Evolutionary conservation across 169 alveolate species (phyloP), one percentile per base, ranked within the genome.

Genomic region (Eimeria tenella): DNA sequence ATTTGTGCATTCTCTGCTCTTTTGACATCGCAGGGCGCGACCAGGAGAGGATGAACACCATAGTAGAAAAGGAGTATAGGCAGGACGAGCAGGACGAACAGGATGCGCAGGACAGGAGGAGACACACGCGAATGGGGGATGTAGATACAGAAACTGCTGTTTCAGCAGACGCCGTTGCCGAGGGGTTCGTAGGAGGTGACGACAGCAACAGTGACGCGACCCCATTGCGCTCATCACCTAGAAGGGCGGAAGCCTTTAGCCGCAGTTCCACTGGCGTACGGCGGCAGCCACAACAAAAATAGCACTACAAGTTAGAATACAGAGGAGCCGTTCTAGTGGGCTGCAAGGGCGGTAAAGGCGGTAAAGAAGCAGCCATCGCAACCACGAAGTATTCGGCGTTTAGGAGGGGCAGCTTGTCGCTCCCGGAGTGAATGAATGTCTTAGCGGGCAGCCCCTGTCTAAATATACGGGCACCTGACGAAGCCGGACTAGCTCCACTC

Each of bases 151-250:
- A 53, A 4, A 9, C 89, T 2, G 73, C 52, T n/a, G 25, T 56
- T 17, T 56, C 73, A 23, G 74, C 53, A 5, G 73, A 81, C 23
- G 89, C 89, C 23, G 89, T 53, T 53, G 89, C 89, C 17, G 89
- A 56, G 31, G 89, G 58, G 19, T 56, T 81, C 25, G 3, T 75
- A 8, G 86, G 86, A 19, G n/a, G 65, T 19, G 65, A 75, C 17
- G 86, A 75, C 86, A 75, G 86, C 86, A 19, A 25, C 65, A 75
- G 86, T n/a, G 86, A 75, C 86, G 5, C 86, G 49, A 17, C 86
- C n/a, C 86, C 21, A n/a, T n/a, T 25, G 11, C 23, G 74, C 71
- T 49, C 89, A 5, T n/a, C 89, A 10, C 19, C 55, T 21, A 68
- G 70, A 25, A 53, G 9, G 56, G n/a, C 89, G 71, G 56, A 81